Evolutionary conservation across 2,329 filamentous ascomycete genomes (phyloP), one percentile per base, ranked within the genome.

Genomic region (Teratosphaeria destructans): DNA sequence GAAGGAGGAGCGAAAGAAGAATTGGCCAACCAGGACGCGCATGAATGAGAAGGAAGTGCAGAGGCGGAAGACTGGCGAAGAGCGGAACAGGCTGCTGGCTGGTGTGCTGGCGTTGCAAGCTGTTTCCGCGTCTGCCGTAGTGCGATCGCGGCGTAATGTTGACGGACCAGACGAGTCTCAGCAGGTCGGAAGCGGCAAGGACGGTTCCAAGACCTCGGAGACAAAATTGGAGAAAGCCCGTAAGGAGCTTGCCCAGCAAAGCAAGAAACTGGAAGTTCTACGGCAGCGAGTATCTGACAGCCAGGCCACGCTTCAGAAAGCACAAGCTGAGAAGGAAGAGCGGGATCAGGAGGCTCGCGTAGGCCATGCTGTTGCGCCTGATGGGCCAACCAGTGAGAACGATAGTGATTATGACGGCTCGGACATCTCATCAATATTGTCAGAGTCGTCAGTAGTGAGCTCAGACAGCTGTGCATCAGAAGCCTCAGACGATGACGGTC

Each of bases 1-100:
- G 85, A 84, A 95, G 63, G 85, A 85, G 56, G 90, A 96, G 72
- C 85, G 93, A 61, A 87, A 82, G 70, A 87, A 84, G 64, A 86
- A 87, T 57, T 97, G 84, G 71, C 93, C 93, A 1, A 96, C 92
- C 2, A 83, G 84, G 71, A 83, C 84, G 61, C 85, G 89, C 59
- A 77, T 85, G 62, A 81, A 84, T 62, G 83, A 83, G 63, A 89
- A 64, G 66, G 64, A 66, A 26, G 63, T 62, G 7, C 65, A 73
- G 61, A 67, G 65, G 27, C 62, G 66, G 16, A 60, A 65, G 10
- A 62, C 71, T 12, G 71, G 70, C 7, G 65, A 64, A 11, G 69
- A 72, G 62, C 64, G 70, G 67, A 39, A 68, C 67, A 57, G 71
- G 66, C 55, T 77, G 64, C 63, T 73, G 35, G 64, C 62, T 27